Evolutionary conservation across 768 basidiomycete genomes (phyloP).

Genomic region (Chlorophyllum brunneum): DNA sequence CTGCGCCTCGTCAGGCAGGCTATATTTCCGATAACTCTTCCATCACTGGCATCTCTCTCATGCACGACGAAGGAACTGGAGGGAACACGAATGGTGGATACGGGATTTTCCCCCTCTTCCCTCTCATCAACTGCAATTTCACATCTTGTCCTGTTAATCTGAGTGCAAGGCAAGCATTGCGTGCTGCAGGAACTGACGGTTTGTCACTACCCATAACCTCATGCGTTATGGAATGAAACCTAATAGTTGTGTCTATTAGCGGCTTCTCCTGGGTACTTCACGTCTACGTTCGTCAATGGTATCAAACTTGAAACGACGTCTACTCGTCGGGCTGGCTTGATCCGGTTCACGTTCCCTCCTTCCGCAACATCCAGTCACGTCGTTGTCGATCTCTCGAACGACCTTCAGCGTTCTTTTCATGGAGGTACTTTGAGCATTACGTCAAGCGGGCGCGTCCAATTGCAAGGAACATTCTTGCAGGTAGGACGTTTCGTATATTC

Average conservation of each 20-base stretch:
- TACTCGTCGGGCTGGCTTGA: conserved; percentile 54
- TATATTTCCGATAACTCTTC: conserved; percentile 44
- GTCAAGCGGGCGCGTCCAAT: conserved; percentile 30
- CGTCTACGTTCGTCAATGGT: conserved; percentile 40
- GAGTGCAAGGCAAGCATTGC: conserved; percentile 33
- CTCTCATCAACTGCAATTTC: conserved; percentile 38
- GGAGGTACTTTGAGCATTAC: conserved; percentile 36
- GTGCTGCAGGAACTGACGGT: conserved; percentile 44
- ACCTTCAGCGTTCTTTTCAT: conserved; percentile 43
- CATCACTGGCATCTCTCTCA: conserved; percentile 43
- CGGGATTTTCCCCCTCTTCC: conserved; percentile 50
- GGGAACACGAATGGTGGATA: conserved; percentile 49
- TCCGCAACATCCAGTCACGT: conserved; percentile 40
- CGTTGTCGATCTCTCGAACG: conserved; percentile 43
- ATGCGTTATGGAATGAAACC: neutral
- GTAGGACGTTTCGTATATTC: conserved; percentile 19
- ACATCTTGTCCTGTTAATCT: conserved; percentile 39
- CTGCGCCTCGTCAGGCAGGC: conserved; percentile 46
- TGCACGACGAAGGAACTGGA: conserved; percentile 54
- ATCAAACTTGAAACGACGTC: conserved; percentile 56
- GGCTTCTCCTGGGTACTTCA: conserved; percentile 46
- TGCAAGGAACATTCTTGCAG: conserved; percentile 43
- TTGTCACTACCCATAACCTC: neutral
- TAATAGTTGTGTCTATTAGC: conserved; percentile 21
- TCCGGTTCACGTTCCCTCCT: conserved; percentile 52